These are phyloP conservation scores for Nicotiana benthamiana DNA, from an alignment of 257 asterid genomes.

Conservation along the genomic window DNA sequence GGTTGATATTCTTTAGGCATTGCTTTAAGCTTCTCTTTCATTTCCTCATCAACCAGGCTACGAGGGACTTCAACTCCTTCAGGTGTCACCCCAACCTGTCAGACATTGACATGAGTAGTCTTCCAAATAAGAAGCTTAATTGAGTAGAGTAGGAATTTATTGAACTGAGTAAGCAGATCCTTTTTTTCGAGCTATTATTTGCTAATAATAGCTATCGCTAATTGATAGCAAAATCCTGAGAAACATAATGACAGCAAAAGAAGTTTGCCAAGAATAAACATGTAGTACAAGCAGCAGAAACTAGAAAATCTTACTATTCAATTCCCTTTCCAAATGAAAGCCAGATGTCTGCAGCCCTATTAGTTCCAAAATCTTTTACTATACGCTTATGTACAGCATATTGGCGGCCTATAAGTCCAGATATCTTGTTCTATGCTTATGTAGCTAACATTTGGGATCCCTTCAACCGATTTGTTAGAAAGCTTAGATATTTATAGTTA, in stretches of 20 bases:
- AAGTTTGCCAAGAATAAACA: neutral
- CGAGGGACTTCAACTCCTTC: slow-evolving; percentile 99
- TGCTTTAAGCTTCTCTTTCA: slow-evolving; percentile 69
- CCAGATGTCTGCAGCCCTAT: neutral
- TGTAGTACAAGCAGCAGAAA: neutral
- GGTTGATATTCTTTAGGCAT: slow-evolving; percentile 67
- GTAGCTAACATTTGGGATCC: neutral
- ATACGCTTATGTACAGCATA: neutral
- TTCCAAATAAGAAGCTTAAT: neutral
- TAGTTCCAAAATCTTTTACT: neutral
- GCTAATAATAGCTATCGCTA: neutral
- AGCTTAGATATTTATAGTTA: neutral
- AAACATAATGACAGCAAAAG: neutral
- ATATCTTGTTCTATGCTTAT: neutral
- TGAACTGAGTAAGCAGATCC: neutral
- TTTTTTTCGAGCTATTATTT: neutral
- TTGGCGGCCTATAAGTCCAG: neutral
- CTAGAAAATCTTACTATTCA: neutral
- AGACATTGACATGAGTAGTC: slow-evolving; percentile 11
- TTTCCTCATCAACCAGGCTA: slow-evolving; percentile 77
- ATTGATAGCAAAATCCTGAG: neutral
- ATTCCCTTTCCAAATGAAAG: neutral
- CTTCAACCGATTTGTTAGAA: neutral
- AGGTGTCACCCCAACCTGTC: slow-evolving; percentile 95
- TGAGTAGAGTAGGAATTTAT: neutral